A percentile compares a stretch with the other conserved stretches of the same genome.
Evolutionary conservation across 257 asterid genomes (phyloP).

Genomic region (Rauvolfia tetraphylla): DNA sequence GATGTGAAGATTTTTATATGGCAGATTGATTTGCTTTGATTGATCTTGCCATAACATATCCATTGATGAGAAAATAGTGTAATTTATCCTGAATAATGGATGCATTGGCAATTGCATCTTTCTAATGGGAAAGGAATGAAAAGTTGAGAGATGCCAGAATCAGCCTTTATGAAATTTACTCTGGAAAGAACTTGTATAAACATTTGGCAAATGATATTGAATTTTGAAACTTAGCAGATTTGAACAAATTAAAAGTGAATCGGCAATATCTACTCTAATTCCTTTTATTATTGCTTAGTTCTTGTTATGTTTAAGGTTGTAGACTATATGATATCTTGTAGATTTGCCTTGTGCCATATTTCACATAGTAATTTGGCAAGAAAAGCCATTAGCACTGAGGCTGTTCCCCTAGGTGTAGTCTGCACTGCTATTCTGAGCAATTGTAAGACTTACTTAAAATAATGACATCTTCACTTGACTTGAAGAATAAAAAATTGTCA

Average conservation of each 20-base stretch:
- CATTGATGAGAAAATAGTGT: neutral
- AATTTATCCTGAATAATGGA: neutral
- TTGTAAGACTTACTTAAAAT: neutral
- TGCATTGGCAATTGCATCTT: neutral
- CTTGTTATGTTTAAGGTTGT: no score
- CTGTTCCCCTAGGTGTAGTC: neutral
- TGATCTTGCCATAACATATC: neutral
- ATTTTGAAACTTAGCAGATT: no score
- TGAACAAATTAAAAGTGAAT: no score
- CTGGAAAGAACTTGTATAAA: neutral
- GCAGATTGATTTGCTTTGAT: neutral
- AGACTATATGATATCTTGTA: no score
- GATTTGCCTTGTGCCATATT: no score
- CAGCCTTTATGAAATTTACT: neutral
- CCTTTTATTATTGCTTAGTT: no score
- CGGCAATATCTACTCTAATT: no score
- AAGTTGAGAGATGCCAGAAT: neutral
- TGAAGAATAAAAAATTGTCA: neutral
- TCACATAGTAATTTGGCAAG: no score
- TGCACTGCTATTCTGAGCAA: neutral
- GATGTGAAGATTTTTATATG: neutral
- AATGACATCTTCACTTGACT: no score
- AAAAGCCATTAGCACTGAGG: no score
- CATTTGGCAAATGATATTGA: no score
- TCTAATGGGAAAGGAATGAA: neutral